Conservation (phyloP, 805 yeast species). For the Debaryomyces castellii region DNA sequence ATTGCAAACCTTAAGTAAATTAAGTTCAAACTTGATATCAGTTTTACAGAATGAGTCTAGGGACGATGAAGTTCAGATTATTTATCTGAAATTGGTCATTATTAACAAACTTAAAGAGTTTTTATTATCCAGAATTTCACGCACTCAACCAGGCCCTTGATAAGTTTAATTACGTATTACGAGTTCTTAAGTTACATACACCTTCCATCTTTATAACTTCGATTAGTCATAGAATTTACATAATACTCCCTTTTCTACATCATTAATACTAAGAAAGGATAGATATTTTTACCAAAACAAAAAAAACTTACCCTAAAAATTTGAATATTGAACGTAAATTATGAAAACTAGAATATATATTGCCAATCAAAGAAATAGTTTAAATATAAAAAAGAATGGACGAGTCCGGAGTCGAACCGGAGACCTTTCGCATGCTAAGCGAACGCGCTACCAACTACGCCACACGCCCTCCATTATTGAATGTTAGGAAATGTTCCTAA, state of each 20-base stretch:
- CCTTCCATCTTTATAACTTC: too few species aligned
- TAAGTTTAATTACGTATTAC: too few species aligned
- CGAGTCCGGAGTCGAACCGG: conserved; percentile 46
- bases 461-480: conserved; percentile 40
- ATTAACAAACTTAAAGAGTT: conserved; percentile 7
- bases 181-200: too few species aligned
- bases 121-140: neutral
- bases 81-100: conserved; percentile 12
- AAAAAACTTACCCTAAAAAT: too few species aligned
- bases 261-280: too few species aligned
- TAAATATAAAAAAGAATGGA: too few species aligned
- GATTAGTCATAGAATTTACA: too few species aligned
- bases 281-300: conserved; percentile 10
- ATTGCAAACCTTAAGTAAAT: conserved; percentile 7
- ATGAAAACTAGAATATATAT: too few species aligned
- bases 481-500: too few species aligned
- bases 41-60: conserved; percentile 6
- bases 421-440: conserved; percentile 51
- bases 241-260: too few species aligned
- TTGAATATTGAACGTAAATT: too few species aligned
- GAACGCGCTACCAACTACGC: conserved; percentile 53
- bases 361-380: too few species aligned
- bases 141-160: neutral
- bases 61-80: conserved; percentile 6
- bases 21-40: conserved; percentile 8